Conservation (phyloP, 2,329 filamentous ascomycete genomes). For the Trichoderma gracile region DNA sequence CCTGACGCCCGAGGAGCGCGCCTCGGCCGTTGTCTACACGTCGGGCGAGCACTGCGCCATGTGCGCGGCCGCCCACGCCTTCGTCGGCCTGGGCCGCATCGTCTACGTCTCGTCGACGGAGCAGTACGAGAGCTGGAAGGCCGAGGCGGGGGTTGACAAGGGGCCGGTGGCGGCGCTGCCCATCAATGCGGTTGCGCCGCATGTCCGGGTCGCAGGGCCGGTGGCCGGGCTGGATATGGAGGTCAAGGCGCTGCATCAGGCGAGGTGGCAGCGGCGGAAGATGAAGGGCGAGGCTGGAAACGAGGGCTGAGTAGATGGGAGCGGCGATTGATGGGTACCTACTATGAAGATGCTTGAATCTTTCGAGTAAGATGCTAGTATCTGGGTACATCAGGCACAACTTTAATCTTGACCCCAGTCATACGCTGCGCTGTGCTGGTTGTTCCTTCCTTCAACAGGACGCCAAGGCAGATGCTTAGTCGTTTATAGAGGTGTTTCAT, state of each 20-base stretch:
- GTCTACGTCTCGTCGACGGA: conserved; percentile 38
- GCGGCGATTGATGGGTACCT: no score
- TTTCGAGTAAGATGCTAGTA: no score
- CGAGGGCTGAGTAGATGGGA: not conserved
- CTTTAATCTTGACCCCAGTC: no score
- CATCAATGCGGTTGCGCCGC: conserved; percentile 37
- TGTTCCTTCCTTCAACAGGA: no score
- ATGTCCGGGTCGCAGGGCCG: conserved; percentile 36
- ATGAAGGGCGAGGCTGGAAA: not conserved
- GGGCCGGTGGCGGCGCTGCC: conserved; percentile 32
- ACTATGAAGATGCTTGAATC: no score
- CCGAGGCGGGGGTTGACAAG: conserved; percentile 32
- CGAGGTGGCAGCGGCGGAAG: conserved; percentile 16
- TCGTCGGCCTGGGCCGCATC: conserved; percentile 40
- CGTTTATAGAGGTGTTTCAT: no score
- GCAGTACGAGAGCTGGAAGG: conserved; percentile 36
- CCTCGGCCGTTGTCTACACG: conserved; percentile 41
- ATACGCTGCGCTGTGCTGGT: no score
- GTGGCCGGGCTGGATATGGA: conserved; percentile 35
- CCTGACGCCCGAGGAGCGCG: conserved; percentile 42
- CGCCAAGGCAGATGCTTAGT: no score
- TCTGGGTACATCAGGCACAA: no score
- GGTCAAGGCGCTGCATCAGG: conserved; percentile 35
- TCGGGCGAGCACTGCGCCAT: conserved; percentile 44
- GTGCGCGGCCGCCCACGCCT: conserved; percentile 41